These are phyloP conservation scores for Cinnamomum micranthum DNA, from an alignment of 164 flowering plant species.

Conservation along the genomic window DNA sequence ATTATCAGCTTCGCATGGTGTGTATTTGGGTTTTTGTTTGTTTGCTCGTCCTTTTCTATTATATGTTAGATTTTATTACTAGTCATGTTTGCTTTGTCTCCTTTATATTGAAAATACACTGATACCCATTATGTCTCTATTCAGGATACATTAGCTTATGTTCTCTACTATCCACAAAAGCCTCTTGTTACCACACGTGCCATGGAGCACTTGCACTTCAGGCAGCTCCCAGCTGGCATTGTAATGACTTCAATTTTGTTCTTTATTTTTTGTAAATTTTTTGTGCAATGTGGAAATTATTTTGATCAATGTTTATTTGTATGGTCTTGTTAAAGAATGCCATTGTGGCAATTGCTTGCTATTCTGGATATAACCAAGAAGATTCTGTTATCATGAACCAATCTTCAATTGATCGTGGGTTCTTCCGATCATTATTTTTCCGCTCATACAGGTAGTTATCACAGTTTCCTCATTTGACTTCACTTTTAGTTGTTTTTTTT, in stretches of 20 bases:
- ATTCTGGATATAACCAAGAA: slow-evolving; percentile 97
- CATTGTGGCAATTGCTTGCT: slow-evolving; percentile 93
- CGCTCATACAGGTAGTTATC: slow-evolving; percentile 73
- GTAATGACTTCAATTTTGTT: slow-evolving; percentile 33
- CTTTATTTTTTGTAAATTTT: not conserved
- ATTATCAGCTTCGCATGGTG: slow-evolving; percentile 96
- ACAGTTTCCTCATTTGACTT: not conserved
- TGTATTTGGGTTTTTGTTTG: not conserved
- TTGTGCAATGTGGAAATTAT: not conserved
- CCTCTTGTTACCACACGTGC: slow-evolving; percentile 98
- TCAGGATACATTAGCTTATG: slow-evolving; percentile 98
- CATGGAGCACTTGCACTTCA: slow-evolving; percentile 95
- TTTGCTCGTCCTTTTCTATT: not conserved
- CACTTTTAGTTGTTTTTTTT: not conserved
- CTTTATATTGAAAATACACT: not conserved
- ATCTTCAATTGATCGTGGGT: slow-evolving; percentile 98
- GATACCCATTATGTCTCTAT: not conserved
- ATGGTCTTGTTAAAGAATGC: slow-evolving; percentile 53
- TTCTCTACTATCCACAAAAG: slow-evolving; percentile 93
- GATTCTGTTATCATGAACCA: slow-evolving; percentile 99
- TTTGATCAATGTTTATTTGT: not conserved
- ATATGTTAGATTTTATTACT: not conserved
- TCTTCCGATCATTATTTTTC: slow-evolving; percentile 87
- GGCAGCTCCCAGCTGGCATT: slow-evolving; percentile 99
- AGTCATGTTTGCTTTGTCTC: not conserved